These are phyloP conservation scores for Fraxinus nigra DNA, from an alignment of 305 asterid species.

Conservation along the genomic window DNA sequence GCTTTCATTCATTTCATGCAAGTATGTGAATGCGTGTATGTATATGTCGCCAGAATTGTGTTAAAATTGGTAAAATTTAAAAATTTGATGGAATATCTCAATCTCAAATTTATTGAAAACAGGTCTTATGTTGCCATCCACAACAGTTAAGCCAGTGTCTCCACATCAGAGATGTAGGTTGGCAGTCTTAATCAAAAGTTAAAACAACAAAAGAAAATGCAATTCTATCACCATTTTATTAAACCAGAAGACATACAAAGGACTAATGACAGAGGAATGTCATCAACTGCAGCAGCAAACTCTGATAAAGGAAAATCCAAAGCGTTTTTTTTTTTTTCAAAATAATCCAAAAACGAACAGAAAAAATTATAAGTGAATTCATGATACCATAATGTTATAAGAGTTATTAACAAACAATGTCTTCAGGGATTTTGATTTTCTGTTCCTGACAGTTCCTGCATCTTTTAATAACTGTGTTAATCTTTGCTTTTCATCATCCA, in stretches of 20 bases:
- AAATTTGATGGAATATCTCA: neutral
- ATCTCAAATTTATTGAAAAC: neutral
- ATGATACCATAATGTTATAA: constrained; percentile 39
- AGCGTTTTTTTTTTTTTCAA: neutral
- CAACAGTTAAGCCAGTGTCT: neutral
- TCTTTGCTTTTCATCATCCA: constrained; percentile 74
- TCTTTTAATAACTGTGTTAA: constrained; percentile 60
- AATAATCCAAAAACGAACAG: neutral
- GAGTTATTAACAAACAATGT: constrained; percentile 55
- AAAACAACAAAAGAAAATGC: constrained; percentile 49
- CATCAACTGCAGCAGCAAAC: constrained; percentile 22
- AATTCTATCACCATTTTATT: constrained; percentile 38
- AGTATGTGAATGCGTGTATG: too few species aligned
- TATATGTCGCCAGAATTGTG: neutral
- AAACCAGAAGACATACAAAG: constrained; percentile 28
- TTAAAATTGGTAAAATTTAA: neutral
- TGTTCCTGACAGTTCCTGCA: constrained; percentile 64
- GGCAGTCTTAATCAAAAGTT: constrained; percentile 26
- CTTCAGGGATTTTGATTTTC: constrained; percentile 65
- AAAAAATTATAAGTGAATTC: neutral
- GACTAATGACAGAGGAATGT: constrained; percentile 18
- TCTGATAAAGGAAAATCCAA: constrained; percentile 6
- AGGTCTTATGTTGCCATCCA: neutral
- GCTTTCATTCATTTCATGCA: neutral
- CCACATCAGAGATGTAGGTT: neutral